Percentiles rank a stretch among this genome's conserved stretches.
These are phyloP conservation scores for Vicia sativa DNA, from an alignment of 306 rosid genomes.

Conservation along the genomic window DNA sequence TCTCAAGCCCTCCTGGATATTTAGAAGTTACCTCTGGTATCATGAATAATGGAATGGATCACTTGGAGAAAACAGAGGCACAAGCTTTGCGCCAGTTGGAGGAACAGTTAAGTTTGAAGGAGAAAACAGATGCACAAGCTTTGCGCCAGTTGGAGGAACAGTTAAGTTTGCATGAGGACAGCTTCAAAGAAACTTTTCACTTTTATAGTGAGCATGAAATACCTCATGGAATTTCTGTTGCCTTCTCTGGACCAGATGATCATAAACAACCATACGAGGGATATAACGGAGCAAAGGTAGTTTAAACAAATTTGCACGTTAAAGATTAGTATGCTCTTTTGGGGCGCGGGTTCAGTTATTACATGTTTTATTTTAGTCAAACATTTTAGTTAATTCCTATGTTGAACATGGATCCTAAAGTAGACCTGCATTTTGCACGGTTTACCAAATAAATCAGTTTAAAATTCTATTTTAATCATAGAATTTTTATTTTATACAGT, in stretches of 20 bases:
- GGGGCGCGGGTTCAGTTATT: background rate
- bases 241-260: constrained; percentile 50
- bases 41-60: constrained; percentile 42
- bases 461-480: no score
- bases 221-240: constrained; percentile 34
- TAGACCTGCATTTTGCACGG: no score
- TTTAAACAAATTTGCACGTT: constrained; percentile 25
- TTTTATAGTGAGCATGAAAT: constrained; percentile 38
- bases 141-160: constrained; percentile 71
- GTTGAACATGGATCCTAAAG: no score
- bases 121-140: constrained; percentile 9
- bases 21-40: constrained; percentile 67
- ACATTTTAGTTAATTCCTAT: constrained; percentile 20
- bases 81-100: no score
- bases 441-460: no score
- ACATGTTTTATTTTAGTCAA: constrained; percentile 19
- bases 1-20: constrained; percentile 72
- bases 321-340: constrained; percentile 9
- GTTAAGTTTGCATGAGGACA: constrained; percentile 70
- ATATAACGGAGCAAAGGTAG: constrained; percentile 56
- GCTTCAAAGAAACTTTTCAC: constrained; percentile 45
- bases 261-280: constrained; percentile 47
- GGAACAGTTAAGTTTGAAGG: no score
- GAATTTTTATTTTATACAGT: no score
- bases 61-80: constrained; percentile 40